Evolutionary conservation across 257 asterid genomes (phyloP).

Genomic region (Capsicum pubescens): DNA sequence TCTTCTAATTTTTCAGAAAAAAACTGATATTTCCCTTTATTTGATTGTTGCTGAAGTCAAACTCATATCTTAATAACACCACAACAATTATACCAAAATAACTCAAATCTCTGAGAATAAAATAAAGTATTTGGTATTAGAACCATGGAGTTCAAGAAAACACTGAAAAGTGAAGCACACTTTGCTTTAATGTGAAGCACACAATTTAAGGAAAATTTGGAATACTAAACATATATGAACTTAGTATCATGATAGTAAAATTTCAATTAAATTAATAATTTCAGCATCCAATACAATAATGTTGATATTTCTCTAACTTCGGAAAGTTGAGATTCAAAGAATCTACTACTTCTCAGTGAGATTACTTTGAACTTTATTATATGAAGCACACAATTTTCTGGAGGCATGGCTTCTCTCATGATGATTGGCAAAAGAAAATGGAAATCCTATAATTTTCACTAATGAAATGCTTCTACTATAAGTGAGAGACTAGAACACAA

Average conservation of each 20-base stretch:
- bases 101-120: too few species aligned
- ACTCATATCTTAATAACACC: not conserved
- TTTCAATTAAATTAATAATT: too few species aligned
- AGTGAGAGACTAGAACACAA: too few species aligned
- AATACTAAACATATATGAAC: too few species aligned
- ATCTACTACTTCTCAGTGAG: not conserved
- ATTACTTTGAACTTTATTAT: too few species aligned
- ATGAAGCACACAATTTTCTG: not conserved
- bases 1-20: constrained; percentile 24
- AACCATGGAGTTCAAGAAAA: too few species aligned
- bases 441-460: too few species aligned
- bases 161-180: not conserved
- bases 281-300: not conserved
- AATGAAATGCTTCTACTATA: too few species aligned
- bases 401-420: not conserved
- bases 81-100: not conserved
- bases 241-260: not conserved
- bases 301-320: not conserved
- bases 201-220: not conserved
- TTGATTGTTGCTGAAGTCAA: not conserved
- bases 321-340: not conserved
- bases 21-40: not conserved
- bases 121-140: too few species aligned
- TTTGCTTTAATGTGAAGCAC: not conserved
- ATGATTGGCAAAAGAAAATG: not conserved